Base-by-base conservation (phyloP, 345 rosid genomes). In the Salix suchowensis region DNA sequence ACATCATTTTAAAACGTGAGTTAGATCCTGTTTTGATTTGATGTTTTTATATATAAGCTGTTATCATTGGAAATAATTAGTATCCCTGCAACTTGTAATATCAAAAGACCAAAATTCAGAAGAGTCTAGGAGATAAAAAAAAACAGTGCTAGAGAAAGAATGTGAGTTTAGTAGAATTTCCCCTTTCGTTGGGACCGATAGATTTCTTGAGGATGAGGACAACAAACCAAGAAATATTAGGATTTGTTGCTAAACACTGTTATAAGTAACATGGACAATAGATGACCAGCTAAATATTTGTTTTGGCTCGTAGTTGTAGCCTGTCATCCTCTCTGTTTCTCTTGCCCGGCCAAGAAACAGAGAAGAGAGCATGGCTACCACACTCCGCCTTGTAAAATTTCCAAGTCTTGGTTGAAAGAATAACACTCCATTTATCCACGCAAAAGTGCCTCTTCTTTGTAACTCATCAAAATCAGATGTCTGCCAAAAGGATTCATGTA, bases 291-390 rank as follows among this genome's bases (percentile, higher is more conserved):
- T 34, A 4, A 4, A 34, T 4, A 34, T 34, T 34, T 34, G 36
- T 34, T 34, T 34, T 34, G 36, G 30, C 30, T 30, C 30, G 30
- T 30, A 30, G 30, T 30, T 30, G 30, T 30, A 30, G 30, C 30
- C 30, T 30, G 30, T 30, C 30, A 30, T 30, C 30, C 30, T 30
- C 48, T 23, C 46, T 48, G 0, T 2, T 19, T 46, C 64, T 26
- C 30, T 70, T 55, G 61, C 55, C 28, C 28, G 42, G 4, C 23
- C 55, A 24, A 26, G 73, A 52, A 26, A 30, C 40, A 70, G 40
- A 68, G 50, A 32, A 32, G 19, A 50, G 46, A 77, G 86, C 85
- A 90, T 90, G 98, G 91, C 92, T 61, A 77, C 87, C 93, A 88
- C 97, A 72, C 89, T 88, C 79, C 75, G 88, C 87, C 85, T 88